Evolutionary conservation across 208 protist genomes (phyloP).

Genomic region (Trypanosoma rangeli): DNA sequence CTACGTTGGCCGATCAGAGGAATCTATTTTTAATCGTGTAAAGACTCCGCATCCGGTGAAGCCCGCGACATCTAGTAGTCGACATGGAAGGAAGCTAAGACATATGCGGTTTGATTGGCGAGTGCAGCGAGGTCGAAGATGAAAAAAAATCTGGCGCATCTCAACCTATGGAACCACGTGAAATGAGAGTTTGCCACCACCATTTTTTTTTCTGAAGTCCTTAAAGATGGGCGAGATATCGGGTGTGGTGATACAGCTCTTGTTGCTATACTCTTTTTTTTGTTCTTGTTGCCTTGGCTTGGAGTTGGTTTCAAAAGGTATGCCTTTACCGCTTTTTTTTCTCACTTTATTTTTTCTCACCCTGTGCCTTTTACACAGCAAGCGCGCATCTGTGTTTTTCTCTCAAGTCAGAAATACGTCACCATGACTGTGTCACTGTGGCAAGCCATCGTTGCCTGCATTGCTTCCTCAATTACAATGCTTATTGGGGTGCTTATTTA

Average conservation of each 20-base stretch:
- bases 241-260: background rate
- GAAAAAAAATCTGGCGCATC: background rate
- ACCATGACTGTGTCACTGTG: background rate
- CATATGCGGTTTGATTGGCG: conserved; percentile 78
- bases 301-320: background rate
- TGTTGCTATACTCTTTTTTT: background rate
- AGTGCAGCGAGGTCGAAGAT: conserved; percentile 50
- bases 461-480: background rate
- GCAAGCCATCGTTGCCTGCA: background rate
- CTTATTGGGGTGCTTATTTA: conserved; percentile 7
- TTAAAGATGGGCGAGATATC: background rate
- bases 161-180: background rate
- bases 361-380: background rate
- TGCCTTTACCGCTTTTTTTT: background rate
- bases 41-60: conserved; percentile 79
- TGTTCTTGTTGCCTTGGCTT: background rate
- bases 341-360: conserved; percentile 2
- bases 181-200: background rate
- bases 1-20: conserved; percentile 73
- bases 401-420: conserved; percentile 2
- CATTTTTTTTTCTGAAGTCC: conserved; percentile 1
- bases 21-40: conserved; percentile 83
- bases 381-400: background rate
- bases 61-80: conserved; percentile 56
- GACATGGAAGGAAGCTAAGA: conserved; percentile 70